Conservation (phyloP, 108 stramenopile genomes). For the Nitzschia sp. region DNA sequence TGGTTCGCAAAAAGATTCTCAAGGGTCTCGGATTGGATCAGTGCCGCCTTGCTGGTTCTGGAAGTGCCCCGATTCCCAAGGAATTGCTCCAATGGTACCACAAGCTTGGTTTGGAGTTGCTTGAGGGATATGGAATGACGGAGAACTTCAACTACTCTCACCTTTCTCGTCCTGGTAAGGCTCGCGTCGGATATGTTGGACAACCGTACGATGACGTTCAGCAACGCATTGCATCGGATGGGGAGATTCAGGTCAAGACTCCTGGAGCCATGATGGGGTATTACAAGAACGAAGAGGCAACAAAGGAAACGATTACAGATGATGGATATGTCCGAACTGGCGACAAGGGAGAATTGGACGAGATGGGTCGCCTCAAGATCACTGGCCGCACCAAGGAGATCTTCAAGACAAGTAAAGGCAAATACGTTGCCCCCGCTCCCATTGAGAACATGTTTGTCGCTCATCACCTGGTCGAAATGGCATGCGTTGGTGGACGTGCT, state of each 20-base stretch:
- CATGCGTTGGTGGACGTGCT: conserved; percentile 70
- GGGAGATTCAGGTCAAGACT: conserved; percentile 81
- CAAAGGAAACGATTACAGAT: conserved; percentile 78
- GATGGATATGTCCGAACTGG: conserved; percentile 89
- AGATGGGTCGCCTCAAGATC: conserved; percentile 79
- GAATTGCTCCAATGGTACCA: conserved; percentile 69
- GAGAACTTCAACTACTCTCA: conserved; percentile 88
- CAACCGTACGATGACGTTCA: conserved; percentile 63
- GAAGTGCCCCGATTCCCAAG: conserved; percentile 69
- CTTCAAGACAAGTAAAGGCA: conserved; percentile 84
- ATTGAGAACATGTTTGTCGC: conserved; percentile 70
- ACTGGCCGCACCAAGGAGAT: conserved; percentile 87
- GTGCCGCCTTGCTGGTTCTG: conserved; percentile 72
- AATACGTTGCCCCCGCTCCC: conserved; percentile 81
- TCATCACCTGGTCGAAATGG: conserved; percentile 59
- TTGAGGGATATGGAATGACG: conserved; percentile 86
- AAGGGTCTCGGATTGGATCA: conserved; percentile 69
- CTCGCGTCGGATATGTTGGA: conserved; percentile 71
- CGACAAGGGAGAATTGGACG: conserved; percentile 83
- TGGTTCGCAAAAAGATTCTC: conserved; percentile 72
- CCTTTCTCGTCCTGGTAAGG: conserved; percentile 44
- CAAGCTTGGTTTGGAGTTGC: conserved; percentile 64
- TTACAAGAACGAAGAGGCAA: conserved; percentile 83
- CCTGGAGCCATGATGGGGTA: conserved; percentile 83
- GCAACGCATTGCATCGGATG: conserved; percentile 71